These are phyloP conservation scores for Sarocladium oryzae DNA, from an alignment of 2,329 filamentous ascomycete species.

Conservation along the genomic window DNA sequence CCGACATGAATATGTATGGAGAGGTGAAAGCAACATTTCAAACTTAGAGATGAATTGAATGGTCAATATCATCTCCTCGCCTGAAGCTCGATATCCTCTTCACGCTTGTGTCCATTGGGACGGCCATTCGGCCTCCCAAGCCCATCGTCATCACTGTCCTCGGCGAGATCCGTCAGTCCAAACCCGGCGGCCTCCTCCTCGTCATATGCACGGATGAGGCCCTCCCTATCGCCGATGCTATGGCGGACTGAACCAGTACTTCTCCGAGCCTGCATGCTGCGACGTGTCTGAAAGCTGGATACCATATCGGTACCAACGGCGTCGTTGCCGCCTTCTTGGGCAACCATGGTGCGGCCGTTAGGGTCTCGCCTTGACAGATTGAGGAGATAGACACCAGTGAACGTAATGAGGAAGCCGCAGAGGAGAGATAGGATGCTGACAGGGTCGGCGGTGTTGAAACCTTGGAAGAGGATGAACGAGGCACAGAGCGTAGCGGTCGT, in stretches of 20 bases:
- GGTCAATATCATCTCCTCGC: conserved; percentile 12
- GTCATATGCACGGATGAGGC: conserved; percentile 84
- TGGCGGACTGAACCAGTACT: conserved; percentile 61
- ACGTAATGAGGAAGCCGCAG: conserved; percentile 90
- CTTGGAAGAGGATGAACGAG: conserved; percentile 91
- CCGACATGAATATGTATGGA: not conserved
- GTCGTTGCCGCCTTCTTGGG: conserved; percentile 59
- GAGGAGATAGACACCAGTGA: conserved; percentile 89
- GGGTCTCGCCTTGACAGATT: conserved; percentile 93
- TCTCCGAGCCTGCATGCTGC: conserved; percentile 86
- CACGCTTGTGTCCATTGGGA: conserved; percentile 31
- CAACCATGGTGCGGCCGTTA: conserved; percentile 58
- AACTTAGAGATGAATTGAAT: not conserved
- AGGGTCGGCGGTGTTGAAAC: conserved; percentile 89
- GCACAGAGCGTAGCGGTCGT: conserved; percentile 90
- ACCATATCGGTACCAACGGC: conserved; percentile 88
- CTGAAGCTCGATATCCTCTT: conserved; percentile 45
- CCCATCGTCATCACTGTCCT: conserved; percentile 60
- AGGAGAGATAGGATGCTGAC: conserved; percentile 90
- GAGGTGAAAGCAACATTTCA: not conserved
- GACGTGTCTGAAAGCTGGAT: conserved; percentile 79
- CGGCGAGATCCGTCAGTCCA: conserved; percentile 70
- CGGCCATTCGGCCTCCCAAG: conserved; percentile 28
- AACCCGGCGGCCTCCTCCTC: conserved; percentile 70
- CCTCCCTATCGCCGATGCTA: conserved; percentile 67